Conservation (phyloP, 257 asterid genomes). For the Capsicum chinense region DNA sequence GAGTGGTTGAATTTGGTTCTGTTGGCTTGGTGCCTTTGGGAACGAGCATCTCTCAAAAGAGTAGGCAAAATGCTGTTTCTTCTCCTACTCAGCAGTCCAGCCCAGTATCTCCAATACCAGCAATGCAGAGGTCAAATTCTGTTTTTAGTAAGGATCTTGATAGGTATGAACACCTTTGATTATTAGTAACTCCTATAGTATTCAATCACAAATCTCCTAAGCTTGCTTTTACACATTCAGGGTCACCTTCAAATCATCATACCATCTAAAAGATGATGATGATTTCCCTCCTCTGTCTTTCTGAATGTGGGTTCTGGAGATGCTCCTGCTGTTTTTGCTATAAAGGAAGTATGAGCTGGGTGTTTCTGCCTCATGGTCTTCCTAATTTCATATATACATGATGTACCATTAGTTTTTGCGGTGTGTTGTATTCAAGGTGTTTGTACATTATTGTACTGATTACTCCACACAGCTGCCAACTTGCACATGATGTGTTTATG, state of each 20-base stretch:
- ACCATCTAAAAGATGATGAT: constrained; percentile 76
- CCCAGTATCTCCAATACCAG: constrained; percentile 38
- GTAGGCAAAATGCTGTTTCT: constrained; percentile 36
- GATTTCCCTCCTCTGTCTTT: constrained; percentile 80
- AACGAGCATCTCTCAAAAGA: constrained; percentile 36
- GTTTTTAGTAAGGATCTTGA: constrained; percentile 48
- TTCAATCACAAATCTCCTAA: constrained; percentile 20
- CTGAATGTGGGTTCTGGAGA: constrained; percentile 39
- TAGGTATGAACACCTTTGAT: constrained; percentile 58
- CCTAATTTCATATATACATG: constrained; percentile 28
- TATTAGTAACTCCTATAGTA: constrained; percentile 34
- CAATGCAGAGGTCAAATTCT: constrained; percentile 41
- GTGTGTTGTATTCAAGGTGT: constrained; percentile 5
- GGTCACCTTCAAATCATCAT: constrained; percentile 58
- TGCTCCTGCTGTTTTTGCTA: constrained; percentile 26
- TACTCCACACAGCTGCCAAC: constrained; percentile 13
- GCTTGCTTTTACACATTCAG: constrained; percentile 55
- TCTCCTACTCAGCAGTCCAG: constrained; percentile 40
- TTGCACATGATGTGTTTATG: constrained; percentile 1
- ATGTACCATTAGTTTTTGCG: not conserved
- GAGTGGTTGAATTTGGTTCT: constrained; percentile 43
- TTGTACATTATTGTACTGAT: constrained; percentile 40
- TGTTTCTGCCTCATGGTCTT: constrained; percentile 45
- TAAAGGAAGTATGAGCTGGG: constrained; percentile 37
- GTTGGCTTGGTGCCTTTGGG: constrained; percentile 38